phyloP scores from a whole-genome alignment of 2,329 filamentous ascomycete genomes.

The Basipetospora chlamydospora region DNA sequence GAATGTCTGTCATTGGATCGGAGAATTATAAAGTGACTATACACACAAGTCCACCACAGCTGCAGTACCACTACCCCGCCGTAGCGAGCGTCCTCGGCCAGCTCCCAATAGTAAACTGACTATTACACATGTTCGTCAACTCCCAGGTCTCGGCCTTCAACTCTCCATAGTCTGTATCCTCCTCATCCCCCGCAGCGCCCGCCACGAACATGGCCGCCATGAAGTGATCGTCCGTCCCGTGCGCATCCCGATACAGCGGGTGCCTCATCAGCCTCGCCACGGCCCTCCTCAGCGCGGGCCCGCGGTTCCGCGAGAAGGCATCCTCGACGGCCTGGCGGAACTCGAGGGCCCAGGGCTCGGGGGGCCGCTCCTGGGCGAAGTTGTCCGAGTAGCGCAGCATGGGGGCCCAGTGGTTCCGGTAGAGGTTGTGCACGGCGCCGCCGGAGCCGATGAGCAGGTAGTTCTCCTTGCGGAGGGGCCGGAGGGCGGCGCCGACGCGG shows the following conservation, averaged over 20 bases:
- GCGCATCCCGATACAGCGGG: conserved; percentile 48
- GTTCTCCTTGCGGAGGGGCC: conserved; percentile 35
- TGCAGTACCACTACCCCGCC: background rate
- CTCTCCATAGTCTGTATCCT: conserved; percentile 22
- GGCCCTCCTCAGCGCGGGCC: conserved; percentile 36
- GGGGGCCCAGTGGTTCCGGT: conserved; percentile 49
- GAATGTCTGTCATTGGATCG: too few species aligned
- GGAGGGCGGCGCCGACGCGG: conserved; percentile 40
- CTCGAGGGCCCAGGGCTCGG: conserved; percentile 38
- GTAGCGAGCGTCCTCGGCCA: conserved; percentile 4
- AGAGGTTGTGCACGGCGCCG: conserved; percentile 57
- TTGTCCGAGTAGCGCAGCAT: conserved; percentile 40
- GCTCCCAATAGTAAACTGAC: conserved; percentile 38
- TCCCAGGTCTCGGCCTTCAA: conserved; percentile 51
- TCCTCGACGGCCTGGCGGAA: conserved; percentile 53
- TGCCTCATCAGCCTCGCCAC: conserved; percentile 54
- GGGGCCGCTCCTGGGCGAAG: conserved; percentile 34
- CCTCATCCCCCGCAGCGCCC: conserved; percentile 33
- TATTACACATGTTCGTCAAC: conserved; percentile 49
- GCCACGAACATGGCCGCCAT: conserved; percentile 51
- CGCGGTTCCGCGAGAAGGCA: conserved; percentile 28
- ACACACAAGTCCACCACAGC: background rate
- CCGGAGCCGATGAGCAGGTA: conserved; percentile 41
- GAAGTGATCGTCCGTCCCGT: conserved; percentile 57
- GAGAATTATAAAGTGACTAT: too few species aligned